Evolutionary conservation across 768 basidiomycete species (phyloP).

Genomic region (Auriscalpium vulgare): DNA sequence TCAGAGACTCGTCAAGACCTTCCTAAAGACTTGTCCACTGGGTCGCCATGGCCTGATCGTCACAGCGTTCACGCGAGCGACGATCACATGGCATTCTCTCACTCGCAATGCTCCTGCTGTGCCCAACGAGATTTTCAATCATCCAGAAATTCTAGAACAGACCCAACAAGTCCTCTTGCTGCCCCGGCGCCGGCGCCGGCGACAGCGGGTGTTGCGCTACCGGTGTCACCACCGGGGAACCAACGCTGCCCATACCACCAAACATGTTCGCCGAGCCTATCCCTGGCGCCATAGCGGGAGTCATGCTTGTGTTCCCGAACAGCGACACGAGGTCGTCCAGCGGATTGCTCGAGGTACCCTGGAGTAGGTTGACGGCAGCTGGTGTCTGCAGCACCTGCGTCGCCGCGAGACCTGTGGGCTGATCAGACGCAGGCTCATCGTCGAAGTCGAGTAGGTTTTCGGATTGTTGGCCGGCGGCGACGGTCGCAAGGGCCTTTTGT

Average conservation of each 20-base stretch:
- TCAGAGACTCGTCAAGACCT: no score
- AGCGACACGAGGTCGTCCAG: slow-evolving; percentile 91
- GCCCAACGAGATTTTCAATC: background rate
- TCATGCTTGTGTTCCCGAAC: slow-evolving; percentile 49
- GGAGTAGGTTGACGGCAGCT: slow-evolving; percentile 64
- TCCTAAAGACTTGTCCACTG: no score
- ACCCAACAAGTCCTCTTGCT: slow-evolving; percentile 47
- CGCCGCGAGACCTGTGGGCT: slow-evolving; percentile 71
- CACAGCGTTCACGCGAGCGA: no score
- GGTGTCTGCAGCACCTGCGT: slow-evolving; percentile 68
- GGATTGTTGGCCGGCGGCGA: slow-evolving; percentile 84
- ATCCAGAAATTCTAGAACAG: slow-evolving; percentile 32
- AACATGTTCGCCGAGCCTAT: slow-evolving; percentile 8
- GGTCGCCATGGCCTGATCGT: no score
- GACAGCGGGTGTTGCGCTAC: background rate
- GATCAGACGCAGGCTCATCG: slow-evolving; percentile 52
- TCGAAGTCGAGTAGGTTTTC: slow-evolving; percentile 96
- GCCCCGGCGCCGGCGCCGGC: background rate
- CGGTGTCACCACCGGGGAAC: background rate
- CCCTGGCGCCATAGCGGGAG: slow-evolving; percentile 8
- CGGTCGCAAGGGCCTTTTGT: slow-evolving; percentile 84
- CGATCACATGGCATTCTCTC: no score
- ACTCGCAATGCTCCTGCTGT: no score
- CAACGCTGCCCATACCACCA: background rate
- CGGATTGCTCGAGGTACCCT: slow-evolving; percentile 80